Evolutionary conservation across 352 stramenopile species (phyloP), one percentile per base, ranked within the genome.

Genomic region (Aphanomyces astaci): DNA sequence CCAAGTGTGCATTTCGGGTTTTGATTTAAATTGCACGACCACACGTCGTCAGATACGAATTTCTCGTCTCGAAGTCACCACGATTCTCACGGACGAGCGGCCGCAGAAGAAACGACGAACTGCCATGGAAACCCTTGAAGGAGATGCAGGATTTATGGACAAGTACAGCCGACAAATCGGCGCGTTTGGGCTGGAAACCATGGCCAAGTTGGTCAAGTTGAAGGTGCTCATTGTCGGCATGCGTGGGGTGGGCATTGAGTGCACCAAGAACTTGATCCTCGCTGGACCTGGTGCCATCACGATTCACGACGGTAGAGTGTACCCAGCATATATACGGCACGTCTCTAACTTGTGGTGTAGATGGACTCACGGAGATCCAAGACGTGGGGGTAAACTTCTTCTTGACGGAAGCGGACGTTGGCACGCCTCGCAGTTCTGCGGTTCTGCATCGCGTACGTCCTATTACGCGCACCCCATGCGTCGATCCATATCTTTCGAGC

Each of bases 381-480:
- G 92, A 98, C 73, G 72, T 96, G n/a, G 92, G 92, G 28, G 72
- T 72, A n/a, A 98, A 98, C 70, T 98, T 98, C 65, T 98, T 97
- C 70, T 73, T 98, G 17, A 81, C 78, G 43, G 87, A 96, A 72
- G 63, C 84, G 36, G 85, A 95, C 65, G 77, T 95, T 13, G 86
- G 86, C 9, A 71, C 81, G 17, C 83, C 87, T 7, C 80, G 87
- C 25, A 85, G 83, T 3, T 49, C 67, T 1, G 82, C 81, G 1
- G 82, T 88, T 49, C 72, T 79, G 25, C 82, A 93, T 76, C 89
- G 88, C 59, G 66, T 75, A 33, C 13, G 17, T 27, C 19, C 5
- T 24, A 15, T 73, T n/a, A n/a, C 28, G n/a, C 39, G 52, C 15
- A 71, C n/a, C n/a, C n/a, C n/a, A n/a, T n/a, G n/a, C 48, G 0